Percentiles rank a stretch among this genome's conserved stretches.
These are phyloP conservation scores for Ustanciosporium gigantosporum DNA, from an alignment of 1,284 basidiomycete genomes.

Conservation along the genomic window DNA sequence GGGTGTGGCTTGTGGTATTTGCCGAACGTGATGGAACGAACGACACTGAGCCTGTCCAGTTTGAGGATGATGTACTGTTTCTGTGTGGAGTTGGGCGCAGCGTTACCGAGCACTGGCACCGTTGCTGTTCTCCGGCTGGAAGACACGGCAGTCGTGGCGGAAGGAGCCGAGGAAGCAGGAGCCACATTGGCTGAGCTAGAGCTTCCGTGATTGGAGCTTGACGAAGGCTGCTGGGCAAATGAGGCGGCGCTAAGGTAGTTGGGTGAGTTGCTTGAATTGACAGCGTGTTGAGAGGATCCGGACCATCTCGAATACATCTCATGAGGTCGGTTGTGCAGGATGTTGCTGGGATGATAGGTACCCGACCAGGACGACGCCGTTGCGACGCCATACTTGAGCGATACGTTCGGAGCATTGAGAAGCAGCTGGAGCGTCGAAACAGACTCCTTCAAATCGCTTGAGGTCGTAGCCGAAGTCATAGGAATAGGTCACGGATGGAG, in stretches of 20 bases:
- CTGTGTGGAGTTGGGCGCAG: conserved; percentile 4
- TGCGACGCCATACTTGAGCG: conserved; percentile 37
- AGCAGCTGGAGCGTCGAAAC: conserved; percentile 24
- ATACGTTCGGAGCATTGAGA: conserved; percentile 13
- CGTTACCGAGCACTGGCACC: conserved; percentile 3
- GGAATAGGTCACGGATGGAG: too few species aligned
- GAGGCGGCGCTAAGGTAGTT: conserved; percentile 9
- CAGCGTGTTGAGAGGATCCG: conserved; percentile 33
- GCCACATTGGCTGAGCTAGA: conserved; percentile 7
- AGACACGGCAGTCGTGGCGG: conserved; percentile 8
- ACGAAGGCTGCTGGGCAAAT: conserved; percentile 13
- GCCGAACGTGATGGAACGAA: conserved; percentile 58
- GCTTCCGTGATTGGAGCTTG: conserved; percentile 1
- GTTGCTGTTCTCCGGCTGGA: conserved; percentile 5
- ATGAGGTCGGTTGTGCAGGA: conserved; percentile 43
- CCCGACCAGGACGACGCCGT: conserved; percentile 54
- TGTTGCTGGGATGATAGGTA: conserved; percentile 51
- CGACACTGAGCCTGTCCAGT: conserved; percentile 51
- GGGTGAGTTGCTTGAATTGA: conserved; percentile 9
- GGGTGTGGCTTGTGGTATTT: conserved; percentile 61
- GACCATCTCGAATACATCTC: conserved; percentile 52
- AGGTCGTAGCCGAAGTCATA: too few species aligned
- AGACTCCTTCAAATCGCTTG: conserved; percentile 8
- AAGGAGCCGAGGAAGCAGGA: conserved; percentile 11
- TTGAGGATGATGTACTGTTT: conserved; percentile 60